A percentile compares a stretch with the other conserved stretches of the same genome.
Evolutionary conservation across 495 filamentous ascomycete species (phyloP).

Genomic region (Penicillium samsonianum): DNA sequence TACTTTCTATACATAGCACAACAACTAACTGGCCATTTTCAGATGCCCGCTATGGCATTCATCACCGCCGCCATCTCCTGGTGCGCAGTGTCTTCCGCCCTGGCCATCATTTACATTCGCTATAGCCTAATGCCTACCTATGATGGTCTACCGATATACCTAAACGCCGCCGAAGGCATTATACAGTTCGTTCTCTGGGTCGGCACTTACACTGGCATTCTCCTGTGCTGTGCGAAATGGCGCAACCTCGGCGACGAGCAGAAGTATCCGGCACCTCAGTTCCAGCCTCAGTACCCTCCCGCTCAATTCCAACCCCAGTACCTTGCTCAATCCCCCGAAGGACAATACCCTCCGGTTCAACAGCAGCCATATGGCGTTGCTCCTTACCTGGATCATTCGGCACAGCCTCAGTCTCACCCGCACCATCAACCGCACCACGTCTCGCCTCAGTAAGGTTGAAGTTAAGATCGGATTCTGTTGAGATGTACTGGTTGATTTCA

Average conservation of each 20-base stretch:
- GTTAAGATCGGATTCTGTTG: neutral
- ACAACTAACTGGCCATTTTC: slow-evolving; percentile 3
- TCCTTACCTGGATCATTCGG: slow-evolving; percentile 5
- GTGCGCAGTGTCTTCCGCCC: slow-evolving; percentile 23
- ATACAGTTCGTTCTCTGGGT: slow-evolving; percentile 24
- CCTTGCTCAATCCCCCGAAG: too few species aligned
- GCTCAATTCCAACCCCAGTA: too few species aligned
- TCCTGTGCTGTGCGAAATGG: slow-evolving; percentile 26
- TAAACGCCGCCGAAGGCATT: slow-evolving; percentile 8
- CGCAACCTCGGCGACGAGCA: slow-evolving; percentile 13
- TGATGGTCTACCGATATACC: slow-evolving; percentile 11
- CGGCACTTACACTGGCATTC: slow-evolving; percentile 27
- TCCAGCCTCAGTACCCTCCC: slow-evolving; percentile 11
- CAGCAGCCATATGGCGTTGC: neutral
- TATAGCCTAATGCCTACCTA: slow-evolving; percentile 8
- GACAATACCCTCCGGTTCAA: slow-evolving; percentile 7
- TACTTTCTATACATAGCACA: neutral
- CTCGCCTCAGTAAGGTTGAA: neutral
- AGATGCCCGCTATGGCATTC: slow-evolving; percentile 20
- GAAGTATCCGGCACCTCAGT: slow-evolving; percentile 12
- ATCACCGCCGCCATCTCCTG: slow-evolving; percentile 21
- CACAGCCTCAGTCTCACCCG: slow-evolving; percentile 1
- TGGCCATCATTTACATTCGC: slow-evolving; percentile 21
- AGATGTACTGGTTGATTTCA: neutral
- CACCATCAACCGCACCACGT: too few species aligned